Evolutionary conservation across 1,284 basidiomycete genomes (phyloP).

Genomic region (Cryptococcus floricola): DNA sequence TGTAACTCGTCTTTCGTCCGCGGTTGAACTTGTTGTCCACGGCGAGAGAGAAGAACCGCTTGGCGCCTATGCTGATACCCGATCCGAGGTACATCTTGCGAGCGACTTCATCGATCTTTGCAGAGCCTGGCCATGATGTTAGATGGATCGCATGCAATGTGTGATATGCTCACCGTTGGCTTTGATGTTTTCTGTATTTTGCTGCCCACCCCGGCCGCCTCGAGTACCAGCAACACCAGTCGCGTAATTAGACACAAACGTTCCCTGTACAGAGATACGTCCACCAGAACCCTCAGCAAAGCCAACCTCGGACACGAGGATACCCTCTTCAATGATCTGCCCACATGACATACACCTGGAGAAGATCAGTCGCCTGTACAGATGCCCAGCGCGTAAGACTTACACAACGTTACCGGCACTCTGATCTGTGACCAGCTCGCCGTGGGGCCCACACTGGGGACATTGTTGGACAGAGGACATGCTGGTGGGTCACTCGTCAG

Average conservation of each 20-base stretch:
- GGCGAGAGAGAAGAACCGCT: conserved; percentile 86
- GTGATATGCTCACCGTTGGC: conserved; percentile 27
- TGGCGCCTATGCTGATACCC: conserved; percentile 73
- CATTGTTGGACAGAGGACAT: conserved; percentile 19
- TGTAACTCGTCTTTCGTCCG: conserved; percentile 85
- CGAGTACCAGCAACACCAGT: conserved; percentile 48
- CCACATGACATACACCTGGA: conserved; percentile 70
- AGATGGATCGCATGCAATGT: not conserved
- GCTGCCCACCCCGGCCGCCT: conserved; percentile 21
- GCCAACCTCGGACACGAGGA: conserved; percentile 86
- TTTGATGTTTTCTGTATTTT: conserved; percentile 34
- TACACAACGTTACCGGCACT: conserved; percentile 36
- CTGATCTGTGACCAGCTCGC: conserved; percentile 29
- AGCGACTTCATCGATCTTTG: conserved; percentile 76
- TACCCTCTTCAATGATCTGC: conserved; percentile 87
- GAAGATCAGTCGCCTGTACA: not conserved
- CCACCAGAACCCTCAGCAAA: conserved; percentile 92
- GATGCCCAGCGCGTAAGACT: conserved; percentile 7
- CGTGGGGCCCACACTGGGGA: conserved; percentile 24
- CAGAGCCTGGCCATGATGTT: conserved; percentile 57
- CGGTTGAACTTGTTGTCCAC: conserved; percentile 92
- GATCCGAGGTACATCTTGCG: conserved; percentile 73
- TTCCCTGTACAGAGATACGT: conserved; percentile 91
- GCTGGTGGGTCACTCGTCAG: too few species aligned
- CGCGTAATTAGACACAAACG: conserved; percentile 85